Conservation (phyloP, 2,329 filamentous ascomycete genomes). For the Penicillium sp. region DNA sequence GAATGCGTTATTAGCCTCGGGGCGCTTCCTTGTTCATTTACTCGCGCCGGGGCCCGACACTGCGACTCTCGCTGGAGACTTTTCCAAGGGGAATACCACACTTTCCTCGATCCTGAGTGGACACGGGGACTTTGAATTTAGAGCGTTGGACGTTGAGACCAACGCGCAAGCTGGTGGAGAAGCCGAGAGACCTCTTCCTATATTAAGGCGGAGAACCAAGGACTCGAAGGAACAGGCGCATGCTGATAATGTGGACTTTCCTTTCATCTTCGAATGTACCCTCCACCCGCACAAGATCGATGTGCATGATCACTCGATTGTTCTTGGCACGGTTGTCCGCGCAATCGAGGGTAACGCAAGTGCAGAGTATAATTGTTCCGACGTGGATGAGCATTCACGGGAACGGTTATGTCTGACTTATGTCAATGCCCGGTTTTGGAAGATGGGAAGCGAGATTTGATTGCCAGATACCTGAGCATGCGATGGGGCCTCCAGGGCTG, state of each 20-base stretch:
- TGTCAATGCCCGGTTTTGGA: constrained; percentile 43
- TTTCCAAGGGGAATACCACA: constrained; percentile 39
- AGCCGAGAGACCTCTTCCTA: constrained; percentile 22
- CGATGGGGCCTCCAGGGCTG: neutral
- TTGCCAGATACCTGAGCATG: too few relatives aligned
- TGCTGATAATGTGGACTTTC: constrained; percentile 26
- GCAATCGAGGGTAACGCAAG: constrained; percentile 18
- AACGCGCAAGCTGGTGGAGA: neutral
- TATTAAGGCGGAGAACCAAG: constrained; percentile 21
- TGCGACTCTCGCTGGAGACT: constrained; percentile 38
- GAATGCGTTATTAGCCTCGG: constrained; percentile 46
- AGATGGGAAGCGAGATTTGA: constrained; percentile 36
- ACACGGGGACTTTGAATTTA: constrained; percentile 30
- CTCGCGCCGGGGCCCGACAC: constrained; percentile 35
- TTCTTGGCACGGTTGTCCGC: constrained; percentile 37
- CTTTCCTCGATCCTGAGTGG: constrained; percentile 26
- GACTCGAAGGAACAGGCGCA: neutral
- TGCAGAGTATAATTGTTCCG: constrained; percentile 5
- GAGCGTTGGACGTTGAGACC: constrained; percentile 7
- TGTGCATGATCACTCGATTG: constrained; percentile 40
- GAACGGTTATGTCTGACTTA: constrained; percentile 38
- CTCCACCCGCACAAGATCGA: constrained; percentile 35
- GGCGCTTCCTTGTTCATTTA: constrained; percentile 51
- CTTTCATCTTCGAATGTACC: constrained; percentile 40
- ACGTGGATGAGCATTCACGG: constrained; percentile 10